These are phyloP conservation scores for Salix brachista DNA, from an alignment of 345 rosid genomes.

Conservation along the genomic window DNA sequence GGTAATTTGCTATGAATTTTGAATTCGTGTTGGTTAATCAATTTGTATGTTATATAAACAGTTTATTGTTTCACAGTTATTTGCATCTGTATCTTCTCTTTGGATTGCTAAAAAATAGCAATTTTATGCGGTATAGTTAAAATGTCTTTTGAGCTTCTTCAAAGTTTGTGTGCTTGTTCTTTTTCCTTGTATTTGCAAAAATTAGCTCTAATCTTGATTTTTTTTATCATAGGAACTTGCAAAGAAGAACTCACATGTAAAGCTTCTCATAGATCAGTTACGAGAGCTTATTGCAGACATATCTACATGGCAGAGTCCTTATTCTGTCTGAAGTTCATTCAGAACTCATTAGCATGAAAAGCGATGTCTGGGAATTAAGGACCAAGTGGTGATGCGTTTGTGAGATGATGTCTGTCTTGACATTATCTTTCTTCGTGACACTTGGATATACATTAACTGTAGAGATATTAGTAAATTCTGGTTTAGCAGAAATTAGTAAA, in stretches of 20 bases:
- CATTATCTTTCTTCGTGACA: not conserved
- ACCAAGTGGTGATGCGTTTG: not conserved
- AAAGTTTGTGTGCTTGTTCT: not conserved
- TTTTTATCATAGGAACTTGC: constrained; percentile 58
- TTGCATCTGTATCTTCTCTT: not conserved
- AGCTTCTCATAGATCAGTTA: constrained; percentile 75
- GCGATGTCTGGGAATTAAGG: not conserved
- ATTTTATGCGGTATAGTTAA: not conserved
- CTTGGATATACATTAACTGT: not conserved
- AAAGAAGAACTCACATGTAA: constrained; percentile 62
- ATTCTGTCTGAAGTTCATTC: constrained; percentile 30
- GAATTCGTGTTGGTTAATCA: not conserved
- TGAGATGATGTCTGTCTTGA: constrained; percentile 8
- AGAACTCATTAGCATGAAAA: not conserved
- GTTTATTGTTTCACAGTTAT: not conserved
- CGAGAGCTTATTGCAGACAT: constrained; percentile 70
- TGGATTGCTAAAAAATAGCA: not conserved
- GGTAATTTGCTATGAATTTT: constrained; percentile 32
- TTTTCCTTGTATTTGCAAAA: not conserved
- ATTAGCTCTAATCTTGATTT: not conserved
- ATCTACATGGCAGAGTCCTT: constrained; percentile 95
- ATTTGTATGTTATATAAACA: not conserved
- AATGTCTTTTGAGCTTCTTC: not conserved
- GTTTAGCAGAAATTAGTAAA: not conserved
- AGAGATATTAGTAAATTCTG: not conserved